Percentiles rank a stretch among this genome's conserved stretches.
Conservation (phyloP, 495 filamentous ascomycete species). For the Hypoxylon crocopeplum region DNA sequence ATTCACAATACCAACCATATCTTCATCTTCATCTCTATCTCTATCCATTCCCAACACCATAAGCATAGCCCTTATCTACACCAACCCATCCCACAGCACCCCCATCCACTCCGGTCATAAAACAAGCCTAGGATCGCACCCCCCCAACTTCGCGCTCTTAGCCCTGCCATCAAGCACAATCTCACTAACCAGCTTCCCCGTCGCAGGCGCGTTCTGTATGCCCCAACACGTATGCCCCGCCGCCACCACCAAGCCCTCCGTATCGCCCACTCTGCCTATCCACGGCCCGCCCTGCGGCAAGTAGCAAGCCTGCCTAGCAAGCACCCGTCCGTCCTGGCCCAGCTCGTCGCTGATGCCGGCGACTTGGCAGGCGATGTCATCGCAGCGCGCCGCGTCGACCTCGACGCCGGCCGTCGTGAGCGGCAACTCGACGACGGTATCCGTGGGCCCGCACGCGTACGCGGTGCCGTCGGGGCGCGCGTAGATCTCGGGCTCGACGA, state of each 20-base stretch:
- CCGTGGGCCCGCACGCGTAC: conserved; percentile 80
- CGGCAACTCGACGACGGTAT: conserved; percentile 72
- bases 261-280: conserved; percentile 68
- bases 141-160: conserved; percentile 64
- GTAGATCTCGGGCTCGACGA: conserved; percentile 83
- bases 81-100: conserved; percentile 16
- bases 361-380: conserved; percentile 79
- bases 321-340: conserved; percentile 69
- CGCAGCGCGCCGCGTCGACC: conserved; percentile 72
- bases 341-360: conserved; percentile 73
- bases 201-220: conserved; percentile 87
- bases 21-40: too few relatives aligned
- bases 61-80: background rate
- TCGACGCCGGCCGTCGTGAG: conserved; percentile 71
- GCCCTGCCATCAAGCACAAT: conserved; percentile 76
- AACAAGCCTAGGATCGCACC: conserved; percentile 33
- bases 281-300: conserved; percentile 76
- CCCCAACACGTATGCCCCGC: conserved; percentile 91
- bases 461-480: conserved; percentile 83
- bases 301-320: conserved; percentile 81
- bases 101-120: conserved; percentile 32
- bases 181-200: conserved; percentile 81
- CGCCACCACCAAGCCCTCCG: conserved; percentile 76
- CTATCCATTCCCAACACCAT: too few relatives aligned
- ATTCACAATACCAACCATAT: too few relatives aligned